Base-by-base conservation (phyloP, 495 filamentous ascomycete species). In the Parmelia sp. region DNA sequence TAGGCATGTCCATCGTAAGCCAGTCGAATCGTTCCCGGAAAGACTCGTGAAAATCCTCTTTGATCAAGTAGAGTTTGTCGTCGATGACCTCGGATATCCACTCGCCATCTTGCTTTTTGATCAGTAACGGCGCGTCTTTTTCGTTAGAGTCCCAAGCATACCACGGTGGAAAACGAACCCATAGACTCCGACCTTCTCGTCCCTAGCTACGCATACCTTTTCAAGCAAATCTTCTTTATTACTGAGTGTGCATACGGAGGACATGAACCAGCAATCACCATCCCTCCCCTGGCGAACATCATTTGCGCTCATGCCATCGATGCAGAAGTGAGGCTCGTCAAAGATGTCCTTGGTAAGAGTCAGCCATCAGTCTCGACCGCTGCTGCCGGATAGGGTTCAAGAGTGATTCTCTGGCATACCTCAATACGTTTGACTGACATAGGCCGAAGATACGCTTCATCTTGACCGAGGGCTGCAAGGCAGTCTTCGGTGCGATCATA, bases 241-340 rank as follows among this genome's bases (percentile, higher is more conserved):
- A 40, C 84, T 87, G 65, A 96, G 81, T 1, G 90, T 92, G 64
- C 86, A 90, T 58, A 97, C 72, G 11, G 90, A 91, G 33, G 91
- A 88, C 79, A 96, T 83, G 62, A 96, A 81, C 91, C 92, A 96
- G 73, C 92, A 96, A 71, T 96, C 91, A 2, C 92, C 92, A 68
- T 90, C 86, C 53, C 84, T 79, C 6, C 87, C 88, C 71, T 92
- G 88, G 23, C 88, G 84, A 23, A 95, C 85, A 76, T 93, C 89
- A 64, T 86, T 90, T 25, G 92, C 89, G 21, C 84, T 88, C 6
- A 89, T 86, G 3, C 89, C 91, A 66, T 93, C 89, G 66, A 91
- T 83, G 70, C 82, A 95, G 73, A 96, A 96, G 70, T 87, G 80
- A 12, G 92, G 92, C 0, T 87, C 80, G 23, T 94, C 90, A 71